Base-by-base conservation (phyloP, 441 rosid species). In the Adansonia grandidieri region DNA sequence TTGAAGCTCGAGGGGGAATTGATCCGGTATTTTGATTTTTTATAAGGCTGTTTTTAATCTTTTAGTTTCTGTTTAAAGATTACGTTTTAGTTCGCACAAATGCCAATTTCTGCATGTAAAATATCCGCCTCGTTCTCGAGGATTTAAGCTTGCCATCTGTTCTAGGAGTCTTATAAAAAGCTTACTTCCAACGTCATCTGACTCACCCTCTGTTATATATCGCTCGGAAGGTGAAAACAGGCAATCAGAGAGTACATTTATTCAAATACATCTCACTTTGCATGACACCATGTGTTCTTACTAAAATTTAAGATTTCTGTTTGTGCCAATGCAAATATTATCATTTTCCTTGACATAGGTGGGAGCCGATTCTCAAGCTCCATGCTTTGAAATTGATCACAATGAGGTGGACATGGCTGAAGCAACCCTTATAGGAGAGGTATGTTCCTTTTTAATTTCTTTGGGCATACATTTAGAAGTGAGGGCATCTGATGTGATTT, bases 341-440 rank as follows among this genome's bases (percentile, higher is more conserved):
- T 76, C 67, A 17, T 76, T 78, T 77, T 32, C 37, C 64, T 79
- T 85, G 79, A 75, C 63, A 77, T 82, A 89, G 91, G 90, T 89
- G 19, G 90, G 89, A 56, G 81, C 79, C 22, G 90, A 88, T 42
- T 87, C 89, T 22, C 90, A 77, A 63, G 58, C 76, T 24, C 88
- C 90, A 51, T 88, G 89, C 80, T 88, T 87, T 76, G 82, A 80
- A 84, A 86, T 88, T 20, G 85, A 86, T 78, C 78, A 44, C 45
- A 1, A 0, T 5, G 92, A 89, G 85, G 88, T 87, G 74, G 73
- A 62, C 82, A 88, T 91, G 88, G 83, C 82, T 57, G 79, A 63
- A 67, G 90, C 86, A 62, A 80, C 77, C 53, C 90, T 87, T 28
- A 87, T 91, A 15, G 91, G 91, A 84, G 90, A 91, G 84, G 91